These are phyloP conservation scores for Vitis hybrid DNA, from an alignment of 177 flowering plant species.

Conservation along the genomic window DNA sequence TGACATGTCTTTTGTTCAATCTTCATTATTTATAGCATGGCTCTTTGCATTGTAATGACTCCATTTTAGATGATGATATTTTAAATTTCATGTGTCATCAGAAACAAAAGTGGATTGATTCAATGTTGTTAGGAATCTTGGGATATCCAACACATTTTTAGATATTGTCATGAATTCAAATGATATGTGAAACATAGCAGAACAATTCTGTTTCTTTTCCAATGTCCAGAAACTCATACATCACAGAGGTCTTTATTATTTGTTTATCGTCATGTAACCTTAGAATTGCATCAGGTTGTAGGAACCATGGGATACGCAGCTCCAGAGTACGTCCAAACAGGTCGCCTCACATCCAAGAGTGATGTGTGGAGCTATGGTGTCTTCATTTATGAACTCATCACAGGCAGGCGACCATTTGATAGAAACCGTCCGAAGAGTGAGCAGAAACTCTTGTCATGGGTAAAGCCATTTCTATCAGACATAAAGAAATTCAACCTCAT, in stretches of 20 bases:
- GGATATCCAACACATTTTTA: too few relatives aligned
- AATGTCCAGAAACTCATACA: too few relatives aligned
- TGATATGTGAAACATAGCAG: too few relatives aligned
- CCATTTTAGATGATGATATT: too few relatives aligned
- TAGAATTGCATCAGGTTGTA: slow-evolving; percentile 31
- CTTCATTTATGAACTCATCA: slow-evolving; percentile 51
- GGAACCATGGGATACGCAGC: slow-evolving; percentile 55
- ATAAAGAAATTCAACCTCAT: slow-evolving; percentile 30
- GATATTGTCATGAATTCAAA: too few relatives aligned
- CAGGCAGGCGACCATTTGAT: slow-evolving; percentile 47
- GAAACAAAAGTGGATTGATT: too few relatives aligned
- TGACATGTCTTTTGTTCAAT: too few relatives aligned
- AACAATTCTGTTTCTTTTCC: too few relatives aligned
- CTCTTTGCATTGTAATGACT: too few relatives aligned
- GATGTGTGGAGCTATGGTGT: slow-evolving; percentile 61
- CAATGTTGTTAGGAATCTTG: too few relatives aligned
- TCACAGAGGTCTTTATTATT: neutral
- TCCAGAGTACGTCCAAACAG: slow-evolving; percentile 52
- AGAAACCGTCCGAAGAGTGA: slow-evolving; percentile 41
- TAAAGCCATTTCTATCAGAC: slow-evolving; percentile 45
- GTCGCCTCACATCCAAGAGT: slow-evolving; percentile 43
- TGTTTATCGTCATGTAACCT: neutral
- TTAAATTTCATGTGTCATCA: too few relatives aligned
- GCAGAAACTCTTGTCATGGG: slow-evolving; percentile 52
- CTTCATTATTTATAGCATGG: too few relatives aligned